Base-by-base conservation (phyloP, 1,284 basidiomycete species). In the Melampsora allii-populina region DNA sequence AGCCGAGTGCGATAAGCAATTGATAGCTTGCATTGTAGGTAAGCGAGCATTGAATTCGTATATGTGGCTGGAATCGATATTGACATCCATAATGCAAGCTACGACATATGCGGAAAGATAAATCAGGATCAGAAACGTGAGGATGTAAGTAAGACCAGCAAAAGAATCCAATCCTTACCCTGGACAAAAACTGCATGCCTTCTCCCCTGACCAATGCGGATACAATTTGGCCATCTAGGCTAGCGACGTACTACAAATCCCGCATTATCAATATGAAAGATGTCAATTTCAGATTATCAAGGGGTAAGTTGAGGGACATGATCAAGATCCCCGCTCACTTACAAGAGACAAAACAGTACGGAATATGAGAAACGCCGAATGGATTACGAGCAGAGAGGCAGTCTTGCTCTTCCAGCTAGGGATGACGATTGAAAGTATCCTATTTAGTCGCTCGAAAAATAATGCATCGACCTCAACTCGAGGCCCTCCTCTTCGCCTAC, bases 31-130 rank as follows among this genome's bases (percentile, higher is more conserved):
- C 88, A 93, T 82, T 98, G 94, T 19, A 98, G 86, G 81, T 92
- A 98, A 77, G 89, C 90, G 64, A 98, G 86, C 91, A 94, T 95
- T 77, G 92, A 93, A 81, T 98, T 98, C 36, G 92, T 94, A 86
- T 94, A 95, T 33, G 94, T 97, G 1, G 93, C 79, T 0, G 93
- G 93, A 67, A 97, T 88, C n/a, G 94, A 94, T 46, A 98, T 89
- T 17, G 91, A 83, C 63, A 97, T 86, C 95, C 95, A 98, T 74
- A 88, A 87, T 27, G 89, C 83, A 76, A 98, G 92, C 77, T 96
- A 92, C 76, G 86, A 83, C 67, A 94, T 85, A 84, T 98, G 97
- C 67, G 9, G 36, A 36, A 36, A 36, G 6, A 10, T 36, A 36
- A 36, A 1, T 6, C 36, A 36, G 36, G 36, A 36, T 4, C 6